Evolutionary conservation across 2,329 filamentous ascomycete species (phyloP), one percentile per base, ranked within the genome.

Genomic region (Alternaria viburni): DNA sequence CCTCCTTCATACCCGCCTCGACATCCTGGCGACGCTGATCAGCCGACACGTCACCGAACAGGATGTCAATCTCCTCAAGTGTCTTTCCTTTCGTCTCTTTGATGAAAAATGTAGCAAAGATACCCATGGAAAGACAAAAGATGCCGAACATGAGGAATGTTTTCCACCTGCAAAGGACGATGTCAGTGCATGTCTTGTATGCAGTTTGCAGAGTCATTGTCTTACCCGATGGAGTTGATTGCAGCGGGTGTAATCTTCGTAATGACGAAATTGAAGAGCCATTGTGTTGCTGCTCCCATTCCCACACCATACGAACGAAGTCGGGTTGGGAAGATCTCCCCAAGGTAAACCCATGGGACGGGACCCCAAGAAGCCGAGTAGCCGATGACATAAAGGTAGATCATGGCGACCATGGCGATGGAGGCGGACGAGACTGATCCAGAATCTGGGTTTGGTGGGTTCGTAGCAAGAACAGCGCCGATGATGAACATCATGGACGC

Each of bases 341-440:
- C 79, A 82, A 92, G 92, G 73, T 91, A 81, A 21, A 93, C 90
- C 91, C 91, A 93, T 0, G 90, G 91, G 0, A 89, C 91, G 2
- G 89, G 90, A 74, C 91, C 91, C 90, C 89, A 92, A 0, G 87
- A 80, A 3, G 82, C 90, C 0, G 89, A 91, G 80, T 93, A 93
- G 77, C 90, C 89, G 0, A 86, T 87, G 0, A 90, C 91, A 88
- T 89, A 92, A 0, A 92, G 83, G 73, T 92, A 92, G 81, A 92
- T 91, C 83, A 92, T 91, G 78, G 89, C 88, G 62, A 91, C 84
- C 32, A 88, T 88, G 0, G 86, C 86, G 58, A 88, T 87, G 13
- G 88, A 88, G 17, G 83, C 85, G 47, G 70, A 77, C 26, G 74
- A 80, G 58, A 84, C 81, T 46, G 69, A 69, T 9, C 68, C 76